These are phyloP conservation scores for Xylaria curta DNA, from an alignment of 495 filamentous ascomycete genomes.

Conservation along the genomic window DNA sequence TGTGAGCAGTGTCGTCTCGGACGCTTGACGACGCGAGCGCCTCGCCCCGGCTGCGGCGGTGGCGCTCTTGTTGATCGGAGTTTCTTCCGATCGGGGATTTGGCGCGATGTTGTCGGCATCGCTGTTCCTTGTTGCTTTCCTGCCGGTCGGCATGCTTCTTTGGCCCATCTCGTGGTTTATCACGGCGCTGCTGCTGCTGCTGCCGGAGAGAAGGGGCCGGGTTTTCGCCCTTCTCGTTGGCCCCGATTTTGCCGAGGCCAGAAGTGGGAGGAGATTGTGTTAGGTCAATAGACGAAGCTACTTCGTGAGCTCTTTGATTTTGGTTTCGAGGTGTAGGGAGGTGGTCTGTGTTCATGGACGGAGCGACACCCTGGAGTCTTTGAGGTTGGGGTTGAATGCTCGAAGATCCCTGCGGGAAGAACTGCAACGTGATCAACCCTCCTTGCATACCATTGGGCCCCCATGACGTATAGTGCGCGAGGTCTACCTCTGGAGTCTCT, in stretches of 20 bases:
- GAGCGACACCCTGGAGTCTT: not conserved
- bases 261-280: not conserved
- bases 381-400: not conserved
- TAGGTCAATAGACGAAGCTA: not conserved
- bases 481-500: not conserved
- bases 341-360: not conserved
- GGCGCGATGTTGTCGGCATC: not conserved
- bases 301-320: not conserved
- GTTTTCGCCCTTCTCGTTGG: not conserved
- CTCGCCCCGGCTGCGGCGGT: not conserved
- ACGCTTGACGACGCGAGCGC: not conserved
- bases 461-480: not conserved
- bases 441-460: not conserved
- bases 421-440: not conserved
- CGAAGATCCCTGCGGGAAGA: not conserved
- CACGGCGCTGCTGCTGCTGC: not conserved
- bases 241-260: not conserved
- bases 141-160: not conserved
- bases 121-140: not conserved
- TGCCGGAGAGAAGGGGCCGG: not conserved
- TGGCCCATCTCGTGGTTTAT: not conserved
- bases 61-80: not conserved
- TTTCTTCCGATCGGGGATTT: not conserved
- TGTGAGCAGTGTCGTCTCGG: not conserved
- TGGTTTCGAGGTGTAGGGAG: not conserved